Conservation (phyloP, 1,139 yeast species). For the Saccharomycopsis hybrid region DNA sequence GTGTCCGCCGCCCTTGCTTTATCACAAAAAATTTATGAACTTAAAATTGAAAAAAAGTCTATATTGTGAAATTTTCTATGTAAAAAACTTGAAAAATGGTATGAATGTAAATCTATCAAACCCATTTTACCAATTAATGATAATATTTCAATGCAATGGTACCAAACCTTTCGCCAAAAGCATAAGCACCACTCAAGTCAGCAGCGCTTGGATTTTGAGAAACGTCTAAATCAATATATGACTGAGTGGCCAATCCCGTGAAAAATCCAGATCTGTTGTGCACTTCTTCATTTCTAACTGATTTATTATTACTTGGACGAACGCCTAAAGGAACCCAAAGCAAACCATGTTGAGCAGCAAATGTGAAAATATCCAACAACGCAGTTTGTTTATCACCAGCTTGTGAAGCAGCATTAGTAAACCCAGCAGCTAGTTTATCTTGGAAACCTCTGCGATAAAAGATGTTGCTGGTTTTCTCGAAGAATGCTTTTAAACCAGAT, state of each 20-base stretch:
- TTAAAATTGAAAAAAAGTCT: too few relatives aligned
- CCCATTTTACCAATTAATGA: not conserved
- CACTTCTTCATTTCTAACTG: slow-evolving; percentile 5
- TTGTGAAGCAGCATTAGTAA: slow-evolving; percentile 17
- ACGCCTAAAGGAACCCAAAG: slow-evolving; percentile 18
- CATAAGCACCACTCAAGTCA: slow-evolving; percentile 6
- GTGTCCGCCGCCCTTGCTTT: too few relatives aligned
- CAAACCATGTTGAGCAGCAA: slow-evolving; percentile 19
- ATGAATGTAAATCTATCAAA: too few relatives aligned
- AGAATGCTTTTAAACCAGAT: slow-evolving; percentile 15
- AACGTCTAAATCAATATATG: slow-evolving; percentile 1
- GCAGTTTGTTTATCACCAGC: slow-evolving; percentile 20
- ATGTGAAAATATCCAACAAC: slow-evolving; percentile 10
- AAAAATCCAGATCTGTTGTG: slow-evolving; percentile 6
- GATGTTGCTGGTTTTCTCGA: slow-evolving; percentile 10
- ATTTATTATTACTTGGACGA: slow-evolving; percentile 1
- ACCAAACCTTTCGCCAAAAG: slow-evolving; percentile 10
- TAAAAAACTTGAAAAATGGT: too few relatives aligned
- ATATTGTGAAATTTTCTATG: too few relatives aligned
- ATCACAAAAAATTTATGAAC: too few relatives aligned
- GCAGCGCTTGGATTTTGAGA: slow-evolving; percentile 5
- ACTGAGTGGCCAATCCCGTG: slow-evolving; percentile 14
- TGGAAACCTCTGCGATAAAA: slow-evolving; percentile 14
- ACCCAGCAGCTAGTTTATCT: slow-evolving; percentile 19
- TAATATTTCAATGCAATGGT: slow-evolving; percentile 10